Percentiles rank a stretch among this genome's conserved stretches.
These are phyloP conservation scores for Spizellomyces punctatus DNA, from an alignment of 192 early-diverging fungal genomes.

Conservation along the genomic window DNA sequence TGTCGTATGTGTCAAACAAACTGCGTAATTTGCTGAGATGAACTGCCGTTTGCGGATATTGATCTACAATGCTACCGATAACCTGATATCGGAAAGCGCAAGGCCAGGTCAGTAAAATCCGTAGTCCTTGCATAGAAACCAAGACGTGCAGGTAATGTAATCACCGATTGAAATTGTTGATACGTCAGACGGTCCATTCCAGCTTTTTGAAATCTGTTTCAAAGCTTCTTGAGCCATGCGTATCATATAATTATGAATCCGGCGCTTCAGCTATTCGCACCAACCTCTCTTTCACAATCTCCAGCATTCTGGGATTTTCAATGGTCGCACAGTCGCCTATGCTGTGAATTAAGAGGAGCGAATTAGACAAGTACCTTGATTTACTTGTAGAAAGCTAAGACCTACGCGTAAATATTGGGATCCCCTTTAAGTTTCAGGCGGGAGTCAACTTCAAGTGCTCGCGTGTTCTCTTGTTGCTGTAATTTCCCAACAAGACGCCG, in stretches of 20 bases:
- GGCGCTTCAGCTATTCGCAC: too few species aligned
- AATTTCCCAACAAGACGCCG: conserved; percentile 51
- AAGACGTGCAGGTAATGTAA: too few species aligned
- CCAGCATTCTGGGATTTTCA: conserved; percentile 60
- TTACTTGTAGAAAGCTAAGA: neutral
- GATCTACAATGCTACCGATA: conserved; percentile 41
- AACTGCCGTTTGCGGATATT: conserved; percentile 55
- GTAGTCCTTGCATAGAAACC: too few species aligned
- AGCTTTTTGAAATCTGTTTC: conserved; percentile 35
- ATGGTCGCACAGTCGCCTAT: conserved; percentile 78
- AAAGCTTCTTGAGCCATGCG: too few species aligned
- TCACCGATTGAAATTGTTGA: conserved; percentile 50
- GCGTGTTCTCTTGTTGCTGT: conserved; percentile 54
- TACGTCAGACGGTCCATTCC: conserved; percentile 56
- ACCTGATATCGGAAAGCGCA: conserved; percentile 7
- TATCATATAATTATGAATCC: too few species aligned
- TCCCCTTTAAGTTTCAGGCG: conserved; percentile 60
- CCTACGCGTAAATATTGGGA: conserved; percentile 61
- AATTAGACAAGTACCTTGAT: neutral
- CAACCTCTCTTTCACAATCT: conserved; percentile 28
- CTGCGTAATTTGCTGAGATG: conserved; percentile 52
- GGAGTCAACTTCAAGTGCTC: conserved; percentile 63
- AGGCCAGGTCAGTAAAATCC: too few species aligned
- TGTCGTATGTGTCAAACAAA: conserved; percentile 38
- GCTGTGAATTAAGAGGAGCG: neutral